phyloP scores from a whole-genome alignment of 2,329 filamentous ascomycete genomes.

The Ophiostoma quercus region DNA sequence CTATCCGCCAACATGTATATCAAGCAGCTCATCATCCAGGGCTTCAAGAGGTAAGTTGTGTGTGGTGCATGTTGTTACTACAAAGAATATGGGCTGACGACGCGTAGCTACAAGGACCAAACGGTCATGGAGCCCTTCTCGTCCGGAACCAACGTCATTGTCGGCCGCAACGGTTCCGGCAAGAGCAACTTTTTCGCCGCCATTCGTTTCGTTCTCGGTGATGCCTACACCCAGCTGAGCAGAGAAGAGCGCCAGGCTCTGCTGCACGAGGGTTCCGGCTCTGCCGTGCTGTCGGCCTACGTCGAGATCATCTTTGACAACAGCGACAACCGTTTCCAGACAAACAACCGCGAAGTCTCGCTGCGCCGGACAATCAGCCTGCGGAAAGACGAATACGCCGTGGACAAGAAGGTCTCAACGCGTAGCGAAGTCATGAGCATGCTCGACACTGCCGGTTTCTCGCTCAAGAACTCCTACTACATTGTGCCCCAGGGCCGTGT shows the following conservation, averaged over 20 bases:
- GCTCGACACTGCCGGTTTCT: constrained; percentile 93
- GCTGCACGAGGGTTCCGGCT: constrained; percentile 96
- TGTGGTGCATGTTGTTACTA: neutral
- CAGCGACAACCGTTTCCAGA: constrained; percentile 89
- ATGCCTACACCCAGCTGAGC: constrained; percentile 93
- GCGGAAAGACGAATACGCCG: constrained; percentile 97
- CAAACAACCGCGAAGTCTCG: constrained; percentile 82
- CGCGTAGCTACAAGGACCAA: constrained; percentile 90
- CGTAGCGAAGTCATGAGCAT: constrained; percentile 93
- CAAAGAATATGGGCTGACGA: constrained; percentile 17
- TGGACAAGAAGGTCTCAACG: constrained; percentile 87
- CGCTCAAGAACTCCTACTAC: constrained; percentile 95
- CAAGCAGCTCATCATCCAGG: constrained; percentile 99
- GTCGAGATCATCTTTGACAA: constrained; percentile 99
- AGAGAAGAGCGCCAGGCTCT: constrained; percentile 93
- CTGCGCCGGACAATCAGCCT: constrained; percentile 89
- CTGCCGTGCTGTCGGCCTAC: constrained; percentile 98
- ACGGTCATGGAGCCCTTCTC: constrained; percentile 98
- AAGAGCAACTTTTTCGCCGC: constrained; percentile 99
- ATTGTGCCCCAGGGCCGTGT: constrained; percentile 97
- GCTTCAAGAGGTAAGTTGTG: constrained; percentile 83
- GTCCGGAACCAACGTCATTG: constrained; percentile 94
- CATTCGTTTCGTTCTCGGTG: constrained; percentile 95
- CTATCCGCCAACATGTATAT: constrained; percentile 72
- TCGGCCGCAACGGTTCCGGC: constrained; percentile 96